Evolutionary conservation across 2,329 filamentous ascomycete species (phyloP), one percentile per base, ranked within the genome.

Genomic region (Fusarium vanettenii): DNA sequence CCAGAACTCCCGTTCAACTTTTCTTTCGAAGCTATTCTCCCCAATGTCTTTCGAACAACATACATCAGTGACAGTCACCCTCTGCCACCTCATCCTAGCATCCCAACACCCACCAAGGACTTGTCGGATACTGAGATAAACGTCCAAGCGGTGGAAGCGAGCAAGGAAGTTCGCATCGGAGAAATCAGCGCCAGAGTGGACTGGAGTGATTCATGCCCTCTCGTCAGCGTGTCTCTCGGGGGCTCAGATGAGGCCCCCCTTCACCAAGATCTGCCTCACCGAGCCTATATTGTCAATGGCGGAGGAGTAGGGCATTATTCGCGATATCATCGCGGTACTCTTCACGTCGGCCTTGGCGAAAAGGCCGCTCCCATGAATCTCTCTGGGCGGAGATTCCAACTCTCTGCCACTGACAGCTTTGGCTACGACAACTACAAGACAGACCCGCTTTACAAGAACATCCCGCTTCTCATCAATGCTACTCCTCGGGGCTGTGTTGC

Each of bases 371-470:
- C 92, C 0, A 93, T 94, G 91, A 90, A 94, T 76, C 85, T 95
- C 1, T 91, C 88, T 0, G 91, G 91, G 35, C 87, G 92, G 1
- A 86, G 89, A 29, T 94, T 94, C 79, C 87, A 88, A 29, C 84
- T 94, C 16, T 90, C 91, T 0, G 92, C 91, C 3, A 94, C 91
- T 0, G 92, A 94, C 80, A 92, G 89, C 41, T 94, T 94, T 75
- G 92, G 92, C 3, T 94, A 95, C 78, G 92, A 94, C 75, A 89
- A 91, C 5, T 90, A 93, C 79, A 88, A 88, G 11, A 92, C 92
- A 4, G 92, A 94, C 79, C 92, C 92, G 0, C 85, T 94, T 64
- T 94, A 94, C 84, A 94, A 95, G 82, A 91, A 94, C 76, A 93
- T 94, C 43, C 93, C 93, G 0, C 86, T 94, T 0, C 84, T 95